Conservation (phyloP, 2,329 filamentous ascomycete genomes). For the Nemania abortiva region DNA sequence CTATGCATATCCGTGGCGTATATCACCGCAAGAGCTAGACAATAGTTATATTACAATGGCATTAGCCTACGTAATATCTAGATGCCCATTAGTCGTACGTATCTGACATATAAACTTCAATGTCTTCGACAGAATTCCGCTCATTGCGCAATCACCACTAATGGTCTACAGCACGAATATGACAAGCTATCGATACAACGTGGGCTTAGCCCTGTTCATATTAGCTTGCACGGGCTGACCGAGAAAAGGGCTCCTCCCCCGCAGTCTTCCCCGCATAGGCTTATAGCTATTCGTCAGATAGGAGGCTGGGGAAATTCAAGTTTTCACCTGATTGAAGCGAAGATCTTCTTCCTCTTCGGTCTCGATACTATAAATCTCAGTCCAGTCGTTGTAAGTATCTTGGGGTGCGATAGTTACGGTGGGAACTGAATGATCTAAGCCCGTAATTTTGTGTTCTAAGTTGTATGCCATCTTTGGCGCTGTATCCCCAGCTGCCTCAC, state of each 20-base stretch:
- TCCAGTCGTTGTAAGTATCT: constrained; percentile 9
- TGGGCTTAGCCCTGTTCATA: constrained; percentile 10
- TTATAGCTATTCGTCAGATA: constrained; percentile 17
- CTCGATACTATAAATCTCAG: not conserved
- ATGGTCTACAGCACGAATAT: not conserved
- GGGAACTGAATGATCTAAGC: not conserved
- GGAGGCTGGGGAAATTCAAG: constrained; percentile 27
- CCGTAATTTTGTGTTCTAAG: not conserved
- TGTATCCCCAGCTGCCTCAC: not conserved
- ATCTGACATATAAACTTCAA: too few species aligned
- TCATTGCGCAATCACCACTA: not conserved
- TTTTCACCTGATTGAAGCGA: not conserved
- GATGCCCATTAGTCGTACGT: not conserved
- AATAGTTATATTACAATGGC: not conserved
- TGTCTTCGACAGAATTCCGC: not conserved
- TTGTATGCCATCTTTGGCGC: not conserved
- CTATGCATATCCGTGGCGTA: not conserved
- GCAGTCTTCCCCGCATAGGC: constrained; percentile 32
- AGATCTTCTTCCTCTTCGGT: constrained; percentile 12
- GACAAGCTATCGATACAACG: not conserved
- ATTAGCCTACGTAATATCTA: not conserved
- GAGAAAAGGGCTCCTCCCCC: constrained; percentile 20
- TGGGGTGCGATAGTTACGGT: not conserved
- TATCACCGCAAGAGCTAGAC: not conserved
- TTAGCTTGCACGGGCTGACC: constrained; percentile 5